A percentile compares a stretch with the other conserved stretches of the same genome.
Evolutionary conservation across 192 early-diverging fungal species (phyloP).

Genomic region (Coemansia aciculifera): DNA sequence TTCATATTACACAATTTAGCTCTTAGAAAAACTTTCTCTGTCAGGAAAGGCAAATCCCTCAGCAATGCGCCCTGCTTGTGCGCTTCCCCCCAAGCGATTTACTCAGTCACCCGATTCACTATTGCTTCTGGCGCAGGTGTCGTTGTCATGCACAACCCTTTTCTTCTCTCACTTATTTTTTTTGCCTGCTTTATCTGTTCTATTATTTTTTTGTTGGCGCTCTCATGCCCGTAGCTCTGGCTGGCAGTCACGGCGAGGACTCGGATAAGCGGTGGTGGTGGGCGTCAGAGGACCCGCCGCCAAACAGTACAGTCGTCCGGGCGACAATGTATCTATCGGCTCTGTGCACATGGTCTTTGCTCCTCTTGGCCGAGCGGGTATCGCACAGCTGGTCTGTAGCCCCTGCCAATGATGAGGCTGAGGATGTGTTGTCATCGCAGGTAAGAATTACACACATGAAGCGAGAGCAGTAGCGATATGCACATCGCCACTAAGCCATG

Average conservation of each 20-base stretch:
- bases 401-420: background rate
- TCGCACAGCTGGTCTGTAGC: slow-evolving; percentile 9
- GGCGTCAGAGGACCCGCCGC: background rate
- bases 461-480: background rate
- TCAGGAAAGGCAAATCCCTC: background rate
- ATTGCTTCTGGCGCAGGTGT: background rate
- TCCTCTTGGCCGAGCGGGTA: slow-evolving; percentile 4
- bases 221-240: background rate
- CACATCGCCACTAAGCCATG: background rate
- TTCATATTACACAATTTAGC: background rate
- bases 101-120: background rate
- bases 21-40: background rate
- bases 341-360: slow-evolving; percentile 23
- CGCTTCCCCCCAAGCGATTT: background rate
- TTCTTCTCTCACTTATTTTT: slow-evolving; percentile 8
- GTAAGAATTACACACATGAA: background rate
- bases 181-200: background rate
- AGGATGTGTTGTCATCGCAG: background rate
- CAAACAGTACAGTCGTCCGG: background rate
- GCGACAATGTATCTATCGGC: slow-evolving; percentile 21
- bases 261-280: slow-evolving; percentile 1
- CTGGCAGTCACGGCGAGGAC: background rate
- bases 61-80: background rate
- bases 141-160: background rate
- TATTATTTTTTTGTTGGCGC: background rate